Evolutionary conservation across 225 moss, liverwort and hornwort genomes (phyloP), one percentile per base, ranked within the genome.

Genomic region (Physcomitrium patens): DNA sequence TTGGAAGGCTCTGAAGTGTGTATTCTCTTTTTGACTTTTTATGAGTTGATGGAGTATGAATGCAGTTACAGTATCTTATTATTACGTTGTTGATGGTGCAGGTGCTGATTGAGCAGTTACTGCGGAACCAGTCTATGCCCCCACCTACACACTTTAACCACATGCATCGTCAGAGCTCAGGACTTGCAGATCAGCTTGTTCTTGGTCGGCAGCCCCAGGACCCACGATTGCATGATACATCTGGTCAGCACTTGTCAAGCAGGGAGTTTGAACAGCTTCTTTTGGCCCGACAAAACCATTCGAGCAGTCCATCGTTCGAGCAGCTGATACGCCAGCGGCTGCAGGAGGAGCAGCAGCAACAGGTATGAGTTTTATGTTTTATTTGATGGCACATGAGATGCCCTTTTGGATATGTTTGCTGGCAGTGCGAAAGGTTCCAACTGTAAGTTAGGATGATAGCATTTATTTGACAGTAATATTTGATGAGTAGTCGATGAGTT

Each of bases 261-360:
- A 73, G 83, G 74, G 85, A 85, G 57, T 89, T 99, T 60, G 95
- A 99, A 43, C 95, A 91, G 86, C 89, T 93, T 26, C 80, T 91
- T 64, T 83, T 85, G 67, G 75, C 86, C 18, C 86, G 95, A 60
- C 99, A 93, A 69, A 93, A 84, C 71, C 85, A 87, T 46, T 60
- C 81, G n/a, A 86, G 86, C 65, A 82, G 73, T 59, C 76, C 74
- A 42, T 85, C 87, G 14, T 79, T 91, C 27, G 95, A 99, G 24
- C 95, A 93, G 77, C 95, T 99, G 77, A 62, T 95, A 28, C 87
- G 93, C 31, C 95, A 92, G 67, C 87, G 89, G 1, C 94, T 93
- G 65, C 81, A 89, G 76, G 88, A 86, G 11, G 31, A 37, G 31
- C 80, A 85, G 68, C 91, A 87, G 61, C 93, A 91, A 54, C 92